phyloP scores from a whole-genome alignment of 257 asterid genomes.

The Solanum corneliomulleri region DNA sequence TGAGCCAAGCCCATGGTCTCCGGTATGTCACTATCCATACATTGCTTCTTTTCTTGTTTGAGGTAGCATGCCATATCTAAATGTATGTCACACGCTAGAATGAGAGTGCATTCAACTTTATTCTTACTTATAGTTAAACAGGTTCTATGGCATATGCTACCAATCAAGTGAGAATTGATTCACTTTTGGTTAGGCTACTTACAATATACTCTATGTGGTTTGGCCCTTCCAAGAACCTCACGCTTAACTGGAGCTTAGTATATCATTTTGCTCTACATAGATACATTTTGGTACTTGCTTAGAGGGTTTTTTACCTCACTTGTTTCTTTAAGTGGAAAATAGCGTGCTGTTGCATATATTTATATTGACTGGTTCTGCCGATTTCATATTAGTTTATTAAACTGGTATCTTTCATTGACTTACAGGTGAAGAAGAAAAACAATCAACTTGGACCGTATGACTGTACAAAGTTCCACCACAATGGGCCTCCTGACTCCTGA shows the following conservation, averaged over 20 bases:
- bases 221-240: neutral
- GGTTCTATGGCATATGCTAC: neutral
- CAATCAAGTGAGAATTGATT: neutral
- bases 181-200: neutral
- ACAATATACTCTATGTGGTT: neutral
- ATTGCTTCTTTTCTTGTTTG: neutral
- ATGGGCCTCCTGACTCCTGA: slow-evolving; percentile 30
- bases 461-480: slow-evolving; percentile 64
- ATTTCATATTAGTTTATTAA: neutral
- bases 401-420: neutral
- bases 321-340: neutral
- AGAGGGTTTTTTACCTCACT: neutral
- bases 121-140: neutral
- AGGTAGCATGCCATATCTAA: neutral
- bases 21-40: slow-evolving; percentile 43
- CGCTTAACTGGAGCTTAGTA: neutral
- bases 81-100: neutral
- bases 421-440: slow-evolving; percentile 69
- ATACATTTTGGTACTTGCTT: neutral
- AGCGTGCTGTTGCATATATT: neutral
- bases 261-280: too few species aligned
- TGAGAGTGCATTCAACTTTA: neutral
- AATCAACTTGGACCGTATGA: slow-evolving; percentile 74
- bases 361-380: neutral
- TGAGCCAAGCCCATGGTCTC: slow-evolving; percentile 97